A percentile compares a stretch with the other conserved stretches of the same genome.
phyloP scores from a whole-genome alignment of 805 yeast genomes.

The Wickerhamomyces strasburgensis region DNA sequence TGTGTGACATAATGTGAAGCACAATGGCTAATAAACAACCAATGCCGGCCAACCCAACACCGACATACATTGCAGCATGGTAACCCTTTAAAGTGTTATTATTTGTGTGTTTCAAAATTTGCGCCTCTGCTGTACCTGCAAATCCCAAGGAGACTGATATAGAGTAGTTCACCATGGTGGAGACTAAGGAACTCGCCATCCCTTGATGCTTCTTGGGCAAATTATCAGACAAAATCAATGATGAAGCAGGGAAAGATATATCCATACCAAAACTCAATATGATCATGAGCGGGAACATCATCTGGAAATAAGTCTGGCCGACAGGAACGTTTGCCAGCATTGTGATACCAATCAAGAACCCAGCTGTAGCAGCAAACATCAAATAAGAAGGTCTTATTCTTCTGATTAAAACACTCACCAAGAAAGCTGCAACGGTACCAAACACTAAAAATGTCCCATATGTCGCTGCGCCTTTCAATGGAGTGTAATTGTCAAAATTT shows the following conservation, averaged over 20 bases:
- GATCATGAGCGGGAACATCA: conserved; percentile 50
- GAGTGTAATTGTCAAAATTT: conserved; percentile 43
- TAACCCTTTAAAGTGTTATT: conserved; percentile 37
- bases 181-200: conserved; percentile 68
- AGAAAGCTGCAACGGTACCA: conserved; percentile 52
- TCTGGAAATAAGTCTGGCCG: conserved; percentile 53
- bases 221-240: conserved; percentile 53
- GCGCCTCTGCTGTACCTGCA: conserved; percentile 60
- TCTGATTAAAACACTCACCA: conserved; percentile 44
- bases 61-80: conserved; percentile 54
- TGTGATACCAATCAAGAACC: conserved; percentile 49
- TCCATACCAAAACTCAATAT: conserved; percentile 73
- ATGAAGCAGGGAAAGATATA: conserved; percentile 69
- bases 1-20: conserved; percentile 8
- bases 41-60: conserved; percentile 52
- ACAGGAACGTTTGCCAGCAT: conserved; percentile 54
- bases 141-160: conserved; percentile 67
- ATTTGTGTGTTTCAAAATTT: conserved; percentile 27
- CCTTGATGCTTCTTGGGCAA: conserved; percentile 67
- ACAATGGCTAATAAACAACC: conserved; percentile 28
- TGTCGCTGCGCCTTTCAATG: conserved; percentile 44
- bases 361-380: conserved; percentile 44
- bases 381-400: conserved; percentile 45
- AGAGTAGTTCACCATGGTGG: conserved; percentile 68
- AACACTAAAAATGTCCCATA: conserved; percentile 41